These are phyloP conservation scores for Fusarium camptoceras DNA, from an alignment of 2,329 filamentous ascomycete genomes.

Conservation along the genomic window DNA sequence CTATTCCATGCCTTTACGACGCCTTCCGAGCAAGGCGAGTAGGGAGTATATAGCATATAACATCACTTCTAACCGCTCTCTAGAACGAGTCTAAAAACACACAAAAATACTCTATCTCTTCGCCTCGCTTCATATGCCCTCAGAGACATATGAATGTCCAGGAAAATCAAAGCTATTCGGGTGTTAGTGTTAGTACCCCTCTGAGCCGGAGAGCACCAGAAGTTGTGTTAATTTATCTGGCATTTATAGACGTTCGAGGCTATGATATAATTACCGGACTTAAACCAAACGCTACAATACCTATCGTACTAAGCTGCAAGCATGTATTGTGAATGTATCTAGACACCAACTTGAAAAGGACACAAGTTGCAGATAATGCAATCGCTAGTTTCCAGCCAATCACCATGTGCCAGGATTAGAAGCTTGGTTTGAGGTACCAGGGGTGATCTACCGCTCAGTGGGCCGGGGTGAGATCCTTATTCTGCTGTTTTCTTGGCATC, in stretches of 20 bases:
- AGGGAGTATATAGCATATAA: too few relatives aligned
- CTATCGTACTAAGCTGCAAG: too few relatives aligned
- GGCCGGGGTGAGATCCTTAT: constrained; percentile 7
- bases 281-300: neutral
- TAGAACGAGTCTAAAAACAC: too few relatives aligned
- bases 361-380: neutral
- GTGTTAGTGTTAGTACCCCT: neutral
- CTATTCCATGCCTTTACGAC: neutral
- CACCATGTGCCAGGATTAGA: neutral
- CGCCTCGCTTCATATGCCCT: neutral
- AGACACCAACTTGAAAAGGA: neutral
- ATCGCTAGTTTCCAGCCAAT: neutral
- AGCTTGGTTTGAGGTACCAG: neutral
- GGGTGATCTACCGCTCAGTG: neutral
- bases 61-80: too few relatives aligned
- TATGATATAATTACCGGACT: too few relatives aligned
- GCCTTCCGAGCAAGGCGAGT: too few relatives aligned
- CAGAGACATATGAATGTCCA: neutral
- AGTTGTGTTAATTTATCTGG: neutral
- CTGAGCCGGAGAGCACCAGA: neutral
- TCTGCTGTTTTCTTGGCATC: neutral
- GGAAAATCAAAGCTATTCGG: neutral
- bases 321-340: too few relatives aligned
- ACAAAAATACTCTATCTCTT: too few relatives aligned
- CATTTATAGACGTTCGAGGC: too few relatives aligned